Percentiles rank a stretch among this genome's conserved stretches.
These are phyloP conservation scores for Plasmodium gaboni DNA, from an alignment of 169 alveolate species.

Conservation along the genomic window DNA sequence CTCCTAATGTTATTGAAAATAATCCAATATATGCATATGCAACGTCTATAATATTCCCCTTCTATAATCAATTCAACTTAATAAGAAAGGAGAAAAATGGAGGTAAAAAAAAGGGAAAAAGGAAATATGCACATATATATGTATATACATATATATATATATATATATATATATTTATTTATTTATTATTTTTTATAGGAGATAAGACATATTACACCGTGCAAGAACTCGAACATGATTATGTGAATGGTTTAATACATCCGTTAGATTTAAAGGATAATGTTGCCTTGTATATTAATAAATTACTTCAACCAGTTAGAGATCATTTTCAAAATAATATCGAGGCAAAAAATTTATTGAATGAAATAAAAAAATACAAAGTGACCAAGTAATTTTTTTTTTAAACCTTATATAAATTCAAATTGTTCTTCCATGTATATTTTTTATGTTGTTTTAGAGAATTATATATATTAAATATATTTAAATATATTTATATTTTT, in stretches of 20 bases:
- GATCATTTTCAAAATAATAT: conserved; percentile 93
- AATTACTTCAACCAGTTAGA: conserved; percentile 96
- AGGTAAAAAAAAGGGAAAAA: conserved; percentile 80
- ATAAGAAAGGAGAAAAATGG: conserved; percentile 89
- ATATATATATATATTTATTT: conserved; percentile 8
- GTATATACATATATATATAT: conserved; percentile 22
- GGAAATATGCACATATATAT: neutral
- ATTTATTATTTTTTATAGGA: conserved; percentile 81
- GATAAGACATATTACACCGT: conserved; percentile 85
- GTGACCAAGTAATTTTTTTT: conserved; percentile 81
- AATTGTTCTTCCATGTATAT: too few species aligned
- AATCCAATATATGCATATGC: conserved; percentile 97
- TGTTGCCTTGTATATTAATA: conserved; percentile 92
- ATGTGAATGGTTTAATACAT: conserved; percentile 91
- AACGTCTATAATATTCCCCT: conserved; percentile 89
- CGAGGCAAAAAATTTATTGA: conserved; percentile 92
- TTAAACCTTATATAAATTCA: neutral
- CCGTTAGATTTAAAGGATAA: conserved; percentile 97
- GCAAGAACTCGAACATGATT: conserved; percentile 93
- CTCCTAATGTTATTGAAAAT: conserved; percentile 90
- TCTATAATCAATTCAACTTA: conserved; percentile 80
- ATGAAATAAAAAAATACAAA: conserved; percentile 86
- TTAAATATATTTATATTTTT: too few species aligned
- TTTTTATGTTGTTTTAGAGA: too few species aligned
- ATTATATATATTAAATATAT: too few species aligned